These are phyloP conservation scores for Salvia rosmarinus DNA, from an alignment of 257 asterid genomes.

Conservation along the genomic window DNA sequence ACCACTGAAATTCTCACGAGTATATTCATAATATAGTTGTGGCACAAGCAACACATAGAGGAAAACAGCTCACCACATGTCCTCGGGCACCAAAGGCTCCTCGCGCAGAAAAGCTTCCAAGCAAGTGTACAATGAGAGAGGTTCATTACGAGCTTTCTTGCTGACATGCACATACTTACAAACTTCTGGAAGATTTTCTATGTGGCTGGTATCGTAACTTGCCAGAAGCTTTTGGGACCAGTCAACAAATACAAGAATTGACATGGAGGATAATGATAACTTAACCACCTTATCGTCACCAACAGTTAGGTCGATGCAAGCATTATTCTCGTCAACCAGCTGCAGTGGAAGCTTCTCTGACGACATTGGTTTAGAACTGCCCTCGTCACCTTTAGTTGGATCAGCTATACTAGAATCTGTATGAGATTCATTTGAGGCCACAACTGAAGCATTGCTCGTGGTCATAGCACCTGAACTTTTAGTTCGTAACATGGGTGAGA, in stretches of 20 bases:
- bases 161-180: conserved; percentile 72
- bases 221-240: conserved; percentile 97
- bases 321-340: conserved; percentile 94
- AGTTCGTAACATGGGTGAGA: conserved; percentile 76
- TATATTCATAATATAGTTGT: neutral
- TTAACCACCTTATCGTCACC: conserved; percentile 89
- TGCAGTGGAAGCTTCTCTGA: conserved; percentile 82
- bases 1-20: neutral
- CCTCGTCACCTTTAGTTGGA: conserved; percentile 48
- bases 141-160: conserved; percentile 96
- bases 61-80: conserved; percentile 79
- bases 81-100: conserved; percentile 99
- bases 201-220: conserved; percentile 75
- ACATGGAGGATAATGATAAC: conserved; percentile 83
- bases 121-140: conserved; percentile 95
- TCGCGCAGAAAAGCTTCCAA: conserved; percentile 96
- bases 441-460: conserved; percentile 44
- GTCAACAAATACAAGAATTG: conserved; percentile 91
- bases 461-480: conserved; percentile 43
- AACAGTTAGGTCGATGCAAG: conserved; percentile 86
- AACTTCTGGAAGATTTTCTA: conserved; percentile 89
- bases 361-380: conserved; percentile 49
- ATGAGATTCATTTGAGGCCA: conserved; percentile 46
- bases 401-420: conserved; percentile 47
- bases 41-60: conserved; percentile 27